Base-by-base conservation (phyloP, 208 protist genomes). In the Naegleria lovaniensis region DNA sequence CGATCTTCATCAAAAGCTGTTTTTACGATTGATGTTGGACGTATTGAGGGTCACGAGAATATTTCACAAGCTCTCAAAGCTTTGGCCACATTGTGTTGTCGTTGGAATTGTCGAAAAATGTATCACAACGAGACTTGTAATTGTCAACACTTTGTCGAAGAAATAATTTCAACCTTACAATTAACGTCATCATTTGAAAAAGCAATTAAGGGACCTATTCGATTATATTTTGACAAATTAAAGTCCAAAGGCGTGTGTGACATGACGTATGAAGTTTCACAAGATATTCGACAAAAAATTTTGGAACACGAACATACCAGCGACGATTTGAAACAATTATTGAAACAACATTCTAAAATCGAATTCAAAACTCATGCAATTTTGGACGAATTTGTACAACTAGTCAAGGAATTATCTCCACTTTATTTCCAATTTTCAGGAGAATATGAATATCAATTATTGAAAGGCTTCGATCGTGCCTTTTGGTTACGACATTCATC, bases 141-240 rank as follows among this genome's bases (percentile, higher is more conserved):
- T 88, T 88, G 85, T 88, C 85, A 88, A 88, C 19, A 39, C 25
- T 88, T 88, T 88, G 85, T 88, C 6, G 43, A 88, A 11, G 85
- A 6, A 16, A 7, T 88, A 39, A 39, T 29, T 19, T 0, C 5
- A 36, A 0, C 0, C 13, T 25, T 88, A 0, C 7, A 38, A 25
- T 51, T 75, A 9, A n/a, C 4, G 22, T n/a, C 15, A 5, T 5
- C 15, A n/a, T 75, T 88, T 39, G 85, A 88, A 2, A 22, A 29
- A 4, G 59, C 52, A 7, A 39, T 67, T 38, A 19, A 59, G n/a
- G 85, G 85, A 59, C 3, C 40, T 29, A 2, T 88, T 22, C 3
- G 22, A 39, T 36, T 15, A n/a, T 88, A 88, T 88, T 4, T 88
- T 4, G 43, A 88, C 29, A 6, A 59, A 5, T 59, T 52, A 0